Percentiles rank a stretch among this genome's conserved stretches.
phyloP scores from a whole-genome alignment of 2,329 filamentous ascomycete genomes.

The Uncinocarpus reesii region DNA sequence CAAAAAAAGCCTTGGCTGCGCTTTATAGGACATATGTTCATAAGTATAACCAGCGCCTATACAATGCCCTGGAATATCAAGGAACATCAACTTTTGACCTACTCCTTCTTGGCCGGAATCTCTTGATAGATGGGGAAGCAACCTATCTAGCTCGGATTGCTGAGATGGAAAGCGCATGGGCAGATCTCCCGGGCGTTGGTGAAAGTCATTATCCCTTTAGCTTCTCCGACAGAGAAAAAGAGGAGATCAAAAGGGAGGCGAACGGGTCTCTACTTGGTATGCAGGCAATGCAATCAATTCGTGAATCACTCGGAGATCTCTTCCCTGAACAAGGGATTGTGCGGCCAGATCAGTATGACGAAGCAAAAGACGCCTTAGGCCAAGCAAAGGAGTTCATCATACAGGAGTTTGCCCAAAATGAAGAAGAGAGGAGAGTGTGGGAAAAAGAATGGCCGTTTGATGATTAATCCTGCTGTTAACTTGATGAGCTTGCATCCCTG shows the following conservation, averaged over 20 bases:
- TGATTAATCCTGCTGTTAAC: too few species aligned
- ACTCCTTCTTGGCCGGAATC: slow-evolving; percentile 25
- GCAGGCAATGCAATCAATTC: slow-evolving; percentile 13
- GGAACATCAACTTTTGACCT: slow-evolving; percentile 23
- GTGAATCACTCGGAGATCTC: slow-evolving; percentile 9
- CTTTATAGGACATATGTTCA: slow-evolving; percentile 21
- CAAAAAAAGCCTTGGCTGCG: slow-evolving; percentile 23
- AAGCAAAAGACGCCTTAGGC: slow-evolving; percentile 9
- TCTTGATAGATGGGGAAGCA: slow-evolving; percentile 29
- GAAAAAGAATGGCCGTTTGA: slow-evolving; percentile 15
- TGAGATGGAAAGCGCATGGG: slow-evolving; percentile 23
- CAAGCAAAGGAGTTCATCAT: slow-evolving; percentile 15
- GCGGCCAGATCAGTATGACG: slow-evolving; percentile 11
- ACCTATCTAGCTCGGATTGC: slow-evolving; percentile 19
- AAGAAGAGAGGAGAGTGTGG: slow-evolving; percentile 9
- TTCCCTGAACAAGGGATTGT: slow-evolving; percentile 15
- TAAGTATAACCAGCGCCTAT: slow-evolving; percentile 21
- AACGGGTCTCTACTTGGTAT: slow-evolving; percentile 11
- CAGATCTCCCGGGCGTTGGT: not conserved
- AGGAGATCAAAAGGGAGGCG: slow-evolving; percentile 9
- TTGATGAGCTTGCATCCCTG: too few species aligned
- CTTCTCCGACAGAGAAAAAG: slow-evolving; percentile 9
- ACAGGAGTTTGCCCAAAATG: slow-evolving; percentile 6
- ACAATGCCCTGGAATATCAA: slow-evolving; percentile 26
- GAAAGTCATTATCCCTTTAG: slow-evolving; percentile 7